Conservation (phyloP, 2,329 filamentous ascomycete species). For the Plectosphaerella plurivora region DNA sequence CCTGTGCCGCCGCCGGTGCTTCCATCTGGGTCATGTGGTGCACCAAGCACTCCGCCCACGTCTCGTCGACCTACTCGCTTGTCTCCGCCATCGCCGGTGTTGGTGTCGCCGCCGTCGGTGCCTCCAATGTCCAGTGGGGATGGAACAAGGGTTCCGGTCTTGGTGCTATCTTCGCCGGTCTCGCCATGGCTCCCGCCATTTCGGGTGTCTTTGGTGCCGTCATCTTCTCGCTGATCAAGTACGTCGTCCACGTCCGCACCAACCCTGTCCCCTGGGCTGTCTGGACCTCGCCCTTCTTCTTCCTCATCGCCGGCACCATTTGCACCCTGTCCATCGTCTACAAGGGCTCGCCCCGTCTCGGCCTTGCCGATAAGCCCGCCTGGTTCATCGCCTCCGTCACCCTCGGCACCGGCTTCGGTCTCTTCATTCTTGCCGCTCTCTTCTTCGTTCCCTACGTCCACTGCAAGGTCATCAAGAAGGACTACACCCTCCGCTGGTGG, state of each 20-base stretch:
- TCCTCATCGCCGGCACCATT: slow-evolving; percentile 68
- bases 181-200: slow-evolving; percentile 66
- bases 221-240: slow-evolving; percentile 70
- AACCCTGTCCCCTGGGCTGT: slow-evolving; percentile 69
- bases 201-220: slow-evolving; percentile 58
- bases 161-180: slow-evolving; percentile 65
- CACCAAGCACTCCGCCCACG: slow-evolving; percentile 66
- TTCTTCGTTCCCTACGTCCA: slow-evolving; percentile 72
- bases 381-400: slow-evolving; percentile 65
- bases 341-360: slow-evolving; percentile 69
- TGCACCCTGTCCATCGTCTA: slow-evolving; percentile 75
- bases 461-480: slow-evolving; percentile 62
- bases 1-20: slow-evolving; percentile 58
- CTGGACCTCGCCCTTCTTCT: slow-evolving; percentile 69
- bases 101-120: slow-evolving; percentile 62
- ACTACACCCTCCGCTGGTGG: slow-evolving; percentile 59
- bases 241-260: slow-evolving; percentile 64
- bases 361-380: slow-evolving; percentile 58
- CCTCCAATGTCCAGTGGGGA: slow-evolving; percentile 58
- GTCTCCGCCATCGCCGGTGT: slow-evolving; percentile 65
- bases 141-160: slow-evolving; percentile 65
- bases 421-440: slow-evolving; percentile 53
- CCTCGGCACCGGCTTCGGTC: slow-evolving; percentile 56
- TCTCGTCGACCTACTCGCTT: slow-evolving; percentile 67
- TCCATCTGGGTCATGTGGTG: slow-evolving; percentile 71